These are phyloP conservation scores for Syzygium grande DNA, from an alignment of 345 rosid genomes.

Conservation along the genomic window DNA sequence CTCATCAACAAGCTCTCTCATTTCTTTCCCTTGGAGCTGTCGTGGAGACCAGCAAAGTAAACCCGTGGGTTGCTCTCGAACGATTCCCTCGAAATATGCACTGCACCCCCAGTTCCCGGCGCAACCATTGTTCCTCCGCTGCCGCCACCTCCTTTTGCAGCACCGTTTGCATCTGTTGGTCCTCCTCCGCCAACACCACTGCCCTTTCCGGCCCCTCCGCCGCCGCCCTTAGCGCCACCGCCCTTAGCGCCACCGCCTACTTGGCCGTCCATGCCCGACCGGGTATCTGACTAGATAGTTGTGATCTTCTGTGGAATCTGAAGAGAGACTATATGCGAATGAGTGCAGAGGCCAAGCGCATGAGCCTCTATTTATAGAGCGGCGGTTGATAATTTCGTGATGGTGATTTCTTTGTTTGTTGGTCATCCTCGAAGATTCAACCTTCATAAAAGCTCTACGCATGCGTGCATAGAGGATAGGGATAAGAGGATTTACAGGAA, in stretches of 20 bases:
- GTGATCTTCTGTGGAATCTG: background rate
- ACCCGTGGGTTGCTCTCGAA: background rate
- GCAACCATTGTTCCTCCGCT: background rate
- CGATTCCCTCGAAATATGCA: background rate
- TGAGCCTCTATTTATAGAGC: background rate
- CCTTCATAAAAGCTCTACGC: background rate
- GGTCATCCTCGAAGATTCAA: background rate
- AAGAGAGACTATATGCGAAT: background rate
- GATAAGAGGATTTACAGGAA: background rate
- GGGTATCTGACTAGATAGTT: background rate
- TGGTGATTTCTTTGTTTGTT: background rate
- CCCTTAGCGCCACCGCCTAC: background rate
- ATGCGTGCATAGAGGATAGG: background rate
- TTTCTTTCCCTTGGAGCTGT: background rate
- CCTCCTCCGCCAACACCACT: background rate
- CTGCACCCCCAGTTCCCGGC: background rate
- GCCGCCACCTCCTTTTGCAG: background rate
- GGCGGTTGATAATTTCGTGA: background rate
- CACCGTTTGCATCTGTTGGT: background rate
- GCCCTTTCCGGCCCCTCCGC: background rate
- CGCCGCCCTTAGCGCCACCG: background rate
- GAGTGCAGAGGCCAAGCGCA: background rate
- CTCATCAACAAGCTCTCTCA: background rate
- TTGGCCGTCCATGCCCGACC: background rate
- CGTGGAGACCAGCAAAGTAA: background rate